These are phyloP conservation scores for Posidonia oceanica DNA, from an alignment of 116 monocot genomes.

Conservation along the genomic window DNA sequence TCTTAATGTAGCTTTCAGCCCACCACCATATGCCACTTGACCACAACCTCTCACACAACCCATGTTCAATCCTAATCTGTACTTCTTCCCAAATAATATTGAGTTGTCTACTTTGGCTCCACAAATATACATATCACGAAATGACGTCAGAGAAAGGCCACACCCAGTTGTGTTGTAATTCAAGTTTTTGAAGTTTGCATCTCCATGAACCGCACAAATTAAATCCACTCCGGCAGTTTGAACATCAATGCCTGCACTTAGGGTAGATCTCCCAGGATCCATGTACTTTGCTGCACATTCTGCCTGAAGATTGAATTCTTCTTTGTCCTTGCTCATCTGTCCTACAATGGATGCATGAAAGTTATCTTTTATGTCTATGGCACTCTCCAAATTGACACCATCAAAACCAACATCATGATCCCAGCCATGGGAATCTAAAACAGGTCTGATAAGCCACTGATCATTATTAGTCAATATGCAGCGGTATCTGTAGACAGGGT, in stretches of 20 bases:
- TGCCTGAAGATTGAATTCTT: constrained; percentile 51
- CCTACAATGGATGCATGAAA: constrained; percentile 33
- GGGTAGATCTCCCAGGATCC: constrained; percentile 11
- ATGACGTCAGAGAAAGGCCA: constrained; percentile 57
- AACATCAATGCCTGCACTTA: constrained; percentile 39
- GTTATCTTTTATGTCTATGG: constrained; percentile 26
- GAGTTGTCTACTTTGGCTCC: constrained; percentile 80
- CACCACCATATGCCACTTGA: constrained; percentile 57
- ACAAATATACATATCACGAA: constrained; percentile 29
- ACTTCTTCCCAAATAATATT: constrained; percentile 38
- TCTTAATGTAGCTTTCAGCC: constrained; percentile 43
- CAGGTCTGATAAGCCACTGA: constrained; percentile 57
- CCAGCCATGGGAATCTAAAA: constrained; percentile 89
- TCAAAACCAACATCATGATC: constrained; percentile 94
- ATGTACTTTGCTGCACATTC: constrained; percentile 35
- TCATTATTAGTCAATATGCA: constrained; percentile 32
- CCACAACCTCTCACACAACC: constrained; percentile 45
- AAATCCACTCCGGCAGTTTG: constrained; percentile 54
- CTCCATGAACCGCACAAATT: constrained; percentile 44
- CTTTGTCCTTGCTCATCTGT: constrained; percentile 86
- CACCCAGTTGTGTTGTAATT: constrained; percentile 36
- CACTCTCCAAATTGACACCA: constrained; percentile 63
- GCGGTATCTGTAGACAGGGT: constrained; percentile 56
- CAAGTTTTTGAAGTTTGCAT: constrained; percentile 29
- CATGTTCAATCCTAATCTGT: constrained; percentile 28